These are phyloP conservation scores for Ganoderma lingzhi DNA, from an alignment of 1,284 basidiomycete species.

Conservation along the genomic window DNA sequence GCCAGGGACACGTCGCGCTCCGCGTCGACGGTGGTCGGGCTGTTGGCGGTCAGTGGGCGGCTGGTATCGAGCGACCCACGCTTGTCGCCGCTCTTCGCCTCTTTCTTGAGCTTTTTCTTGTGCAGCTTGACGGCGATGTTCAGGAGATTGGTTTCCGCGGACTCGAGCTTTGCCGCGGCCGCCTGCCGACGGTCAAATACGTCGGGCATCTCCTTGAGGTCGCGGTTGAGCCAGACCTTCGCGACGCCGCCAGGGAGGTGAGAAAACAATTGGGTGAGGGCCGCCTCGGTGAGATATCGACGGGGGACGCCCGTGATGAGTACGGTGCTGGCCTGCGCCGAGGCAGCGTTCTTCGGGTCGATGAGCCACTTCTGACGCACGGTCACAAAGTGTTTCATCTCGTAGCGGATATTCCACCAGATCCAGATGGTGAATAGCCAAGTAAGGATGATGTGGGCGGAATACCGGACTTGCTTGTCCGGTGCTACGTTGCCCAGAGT, in stretches of 20 bases:
- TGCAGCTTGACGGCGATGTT: slow-evolving; percentile 77
- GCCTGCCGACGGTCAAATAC: slow-evolving; percentile 81
- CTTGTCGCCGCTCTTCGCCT: slow-evolving; percentile 43
- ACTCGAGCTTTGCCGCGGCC: slow-evolving; percentile 84
- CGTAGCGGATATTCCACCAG: slow-evolving; percentile 80
- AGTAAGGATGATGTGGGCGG: slow-evolving; percentile 79
- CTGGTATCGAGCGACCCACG: slow-evolving; percentile 32
- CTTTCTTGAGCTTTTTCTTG: slow-evolving; percentile 55
- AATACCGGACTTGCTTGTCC: slow-evolving; percentile 65
- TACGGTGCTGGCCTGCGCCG: slow-evolving; percentile 88
- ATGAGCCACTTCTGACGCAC: slow-evolving; percentile 89
- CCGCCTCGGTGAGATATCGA: slow-evolving; percentile 72
- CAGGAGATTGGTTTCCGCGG: slow-evolving; percentile 82
- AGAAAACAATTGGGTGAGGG: slow-evolving; percentile 73
- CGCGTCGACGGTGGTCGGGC: slow-evolving; percentile 45
- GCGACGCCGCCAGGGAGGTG: slow-evolving; percentile 87
- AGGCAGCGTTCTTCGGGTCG: slow-evolving; percentile 72
- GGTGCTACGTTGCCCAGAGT: slow-evolving; percentile 82
- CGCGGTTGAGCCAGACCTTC: slow-evolving; percentile 90
- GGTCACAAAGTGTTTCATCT: slow-evolving; percentile 85
- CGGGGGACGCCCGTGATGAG: slow-evolving; percentile 91
- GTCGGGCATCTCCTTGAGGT: slow-evolving; percentile 87
- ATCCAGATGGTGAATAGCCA: slow-evolving; percentile 87
- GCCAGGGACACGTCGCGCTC: slow-evolving; percentile 55
- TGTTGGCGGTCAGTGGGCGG: slow-evolving; percentile 56